These are phyloP conservation scores for Cryptococcus sp. DNA, from an alignment of 1,284 basidiomycete species.

Conservation along the genomic window DNA sequence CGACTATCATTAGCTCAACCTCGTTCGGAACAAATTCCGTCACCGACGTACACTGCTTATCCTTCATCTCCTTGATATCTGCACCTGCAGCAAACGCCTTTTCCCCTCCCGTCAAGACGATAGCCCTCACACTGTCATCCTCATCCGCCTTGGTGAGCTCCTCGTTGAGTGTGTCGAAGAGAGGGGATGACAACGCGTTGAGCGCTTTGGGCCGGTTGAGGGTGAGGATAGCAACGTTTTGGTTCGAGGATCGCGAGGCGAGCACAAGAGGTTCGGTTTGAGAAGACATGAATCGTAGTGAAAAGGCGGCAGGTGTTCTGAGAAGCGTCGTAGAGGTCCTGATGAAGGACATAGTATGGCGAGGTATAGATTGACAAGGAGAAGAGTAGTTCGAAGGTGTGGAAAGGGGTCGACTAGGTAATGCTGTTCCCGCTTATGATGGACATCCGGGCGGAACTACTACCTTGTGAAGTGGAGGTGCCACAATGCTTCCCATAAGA, in stretches of 20 bases:
- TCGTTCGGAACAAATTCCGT: background rate
- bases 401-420: no score
- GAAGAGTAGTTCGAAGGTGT: no score
- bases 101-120: conserved; percentile 90
- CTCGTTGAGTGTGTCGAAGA: conserved; percentile 71
- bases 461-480: background rate
- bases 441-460: no score
- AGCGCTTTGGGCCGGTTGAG: conserved; percentile 94
- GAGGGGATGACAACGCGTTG: conserved; percentile 79
- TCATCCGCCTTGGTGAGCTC: conserved; percentile 67
- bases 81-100: conserved; percentile 78
- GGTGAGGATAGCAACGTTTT: conserved; percentile 76
- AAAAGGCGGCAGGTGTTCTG: background rate
- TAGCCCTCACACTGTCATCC: conserved; percentile 68
- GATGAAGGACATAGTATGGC: conserved; percentile 1
- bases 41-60: conserved; percentile 65
- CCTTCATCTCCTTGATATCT: conserved; percentile 59
- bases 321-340: background rate
- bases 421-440: no score
- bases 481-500: background rate
- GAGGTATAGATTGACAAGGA: no score
- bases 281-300: conserved; percentile 25
- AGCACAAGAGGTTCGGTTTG: conserved; percentile 39
- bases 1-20: conserved; percentile 50
- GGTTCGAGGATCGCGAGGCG: conserved; percentile 29